Evolutionary conservation across 441 rosid genomes (phyloP), one percentile per base, ranked within the genome.

Genomic region (Aquilaria agallochum): DNA sequence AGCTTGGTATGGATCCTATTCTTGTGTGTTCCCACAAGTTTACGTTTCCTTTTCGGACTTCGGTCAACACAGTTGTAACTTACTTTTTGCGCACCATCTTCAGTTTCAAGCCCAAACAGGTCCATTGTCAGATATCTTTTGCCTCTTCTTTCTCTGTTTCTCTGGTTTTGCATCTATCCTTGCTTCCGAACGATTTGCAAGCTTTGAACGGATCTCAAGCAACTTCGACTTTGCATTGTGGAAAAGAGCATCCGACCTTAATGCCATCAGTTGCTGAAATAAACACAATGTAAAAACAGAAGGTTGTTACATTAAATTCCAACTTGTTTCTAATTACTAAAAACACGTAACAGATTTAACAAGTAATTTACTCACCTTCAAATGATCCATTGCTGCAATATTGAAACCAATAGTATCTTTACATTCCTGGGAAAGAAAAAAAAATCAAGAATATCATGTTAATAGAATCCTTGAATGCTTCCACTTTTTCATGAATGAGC

Each of bases 331-430:
- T 9, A 36, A 27, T 12, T 34, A 56, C 30, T 33, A 44, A 15
- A 20, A 40, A 50, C 11, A 13, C 27, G 9, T 36, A 15, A 40
- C 31, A 27, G 11, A 55, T 52, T 45, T 11, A 62, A 20, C 33
- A 46, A 36, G n/a, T 58, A 4, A 58, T 53, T 44, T 30, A 49
- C 65, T 50, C 69, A 93, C 97, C 94, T 80, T 87, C 27, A 91
- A 73, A 82, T 94, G 99, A 79, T 94, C 92, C 96, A 89, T 86
- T 53, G 91, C 97, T 0, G 99, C 96, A 68, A 94, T 88, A 69
- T 91, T 94, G 77, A 86, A 91, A 50, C 96, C 96, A 53, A 91
- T 72, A 10, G 81, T 89, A 74, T 91, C 99, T 74, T 89, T 91
- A 79, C 82, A 80, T 71, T 83, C 96, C 97, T 90, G 85, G 54